Evolutionary conservation across 2,329 filamentous ascomycete genomes (phyloP), one percentile per base, ranked within the genome.

Genomic region (Colletotrichum siamense): DNA sequence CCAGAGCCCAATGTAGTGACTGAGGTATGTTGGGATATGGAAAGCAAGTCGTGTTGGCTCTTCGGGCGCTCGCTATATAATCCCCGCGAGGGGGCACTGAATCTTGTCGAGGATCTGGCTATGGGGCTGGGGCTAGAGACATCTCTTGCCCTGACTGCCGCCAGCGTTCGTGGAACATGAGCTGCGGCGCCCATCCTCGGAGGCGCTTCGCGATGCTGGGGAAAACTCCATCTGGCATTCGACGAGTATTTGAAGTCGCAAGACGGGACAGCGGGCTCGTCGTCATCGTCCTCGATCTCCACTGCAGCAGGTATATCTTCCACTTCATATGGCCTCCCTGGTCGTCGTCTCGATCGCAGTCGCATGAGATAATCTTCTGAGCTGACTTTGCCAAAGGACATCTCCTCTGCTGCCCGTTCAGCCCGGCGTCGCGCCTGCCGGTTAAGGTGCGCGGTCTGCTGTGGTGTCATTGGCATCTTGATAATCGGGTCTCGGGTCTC

Each of bases 391-490:
- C 65, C 57, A 15, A 74, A 76, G 6, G 70, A 69, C 70, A 76
- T 73, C n/a, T 73, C 71, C 39, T 65, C 70, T 5, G 74, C 74
- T 44, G 74, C 74, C 22, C 74, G 64, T 39, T 76, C 74, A 65
- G 74, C 74, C 13, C 74, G 49, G 22, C 74, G 74, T 44, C 44
- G 62, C 15, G 71, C 74, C 30, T 74, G 74, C 34, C 74, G 71
- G 10, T 76, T 64, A 28, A 76, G 64, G 44, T 76, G 57, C 30
- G 70, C 34, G 18, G 30, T 10, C 34, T 76, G 62, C 7, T 76
- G 70, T n/a, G 64, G 28, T 32, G 70, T 69, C 8, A 76, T 22
- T 6, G 64, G 69, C 74, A 76, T 76, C 36, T 34, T 32, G 16
- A 9, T 22, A 16, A 36, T 2, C 26, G 39, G 12, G 8, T 52